phyloP scores from a whole-genome alignment of 2,329 filamentous ascomycete species.

The Colletotrichum sp. region DNA sequence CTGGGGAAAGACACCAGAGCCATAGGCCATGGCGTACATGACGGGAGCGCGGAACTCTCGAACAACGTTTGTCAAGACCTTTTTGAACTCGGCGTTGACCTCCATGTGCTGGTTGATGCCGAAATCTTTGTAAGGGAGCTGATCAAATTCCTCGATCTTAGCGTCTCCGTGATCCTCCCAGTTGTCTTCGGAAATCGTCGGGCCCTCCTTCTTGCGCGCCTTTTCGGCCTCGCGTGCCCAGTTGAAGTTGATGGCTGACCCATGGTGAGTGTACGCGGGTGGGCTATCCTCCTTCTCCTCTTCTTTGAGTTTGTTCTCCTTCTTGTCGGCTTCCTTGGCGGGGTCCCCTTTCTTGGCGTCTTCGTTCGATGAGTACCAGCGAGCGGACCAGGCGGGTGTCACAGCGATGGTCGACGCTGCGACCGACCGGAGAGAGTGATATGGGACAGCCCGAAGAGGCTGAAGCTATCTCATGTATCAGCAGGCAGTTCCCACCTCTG shows the following conservation, averaged over 20 bases:
- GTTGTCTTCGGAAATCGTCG: conserved; percentile 29
- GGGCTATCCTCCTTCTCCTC: not conserved
- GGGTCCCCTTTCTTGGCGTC: not conserved
- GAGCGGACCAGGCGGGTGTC: not conserved
- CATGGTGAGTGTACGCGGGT: conserved; percentile 11
- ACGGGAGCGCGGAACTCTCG: conserved; percentile 94
- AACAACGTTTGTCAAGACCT: conserved; percentile 83
- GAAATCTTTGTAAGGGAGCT: conserved; percentile 62
- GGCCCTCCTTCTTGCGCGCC: not conserved
- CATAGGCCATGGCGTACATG: conserved; percentile 95
- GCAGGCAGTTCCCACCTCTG: not conserved
- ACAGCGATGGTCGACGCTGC: not conserved
- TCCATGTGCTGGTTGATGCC: conserved; percentile 96
- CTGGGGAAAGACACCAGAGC: conserved; percentile 95
- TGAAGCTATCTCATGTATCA: not conserved
- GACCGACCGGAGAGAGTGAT: not conserved
- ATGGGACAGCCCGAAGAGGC: not conserved
- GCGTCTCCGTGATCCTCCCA: conserved; percentile 49
- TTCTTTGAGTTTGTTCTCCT: not conserved
- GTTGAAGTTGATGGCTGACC: conserved; percentile 23
- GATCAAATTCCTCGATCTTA: conserved; percentile 47
- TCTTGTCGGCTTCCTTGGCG: not conserved
- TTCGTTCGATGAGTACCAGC: not conserved
- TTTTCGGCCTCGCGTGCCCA: conserved; percentile 10
- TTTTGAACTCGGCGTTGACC: conserved; percentile 95